Conservation (phyloP, 345 rosid genomes). For the Laguncularia racemosa region DNA sequence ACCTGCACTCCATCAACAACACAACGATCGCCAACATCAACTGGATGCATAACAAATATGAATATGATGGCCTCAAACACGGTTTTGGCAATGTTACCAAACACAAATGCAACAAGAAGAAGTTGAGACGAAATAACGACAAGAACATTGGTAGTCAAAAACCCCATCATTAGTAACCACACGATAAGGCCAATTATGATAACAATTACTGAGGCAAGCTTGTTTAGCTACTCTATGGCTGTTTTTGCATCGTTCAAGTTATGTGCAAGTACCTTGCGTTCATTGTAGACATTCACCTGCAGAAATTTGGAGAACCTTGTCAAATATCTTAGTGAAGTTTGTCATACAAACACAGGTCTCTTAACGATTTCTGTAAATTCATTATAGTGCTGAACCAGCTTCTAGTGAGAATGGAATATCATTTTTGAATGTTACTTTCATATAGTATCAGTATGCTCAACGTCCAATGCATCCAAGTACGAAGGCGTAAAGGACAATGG, state of each 20-base stretch:
- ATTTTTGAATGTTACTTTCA: no score
- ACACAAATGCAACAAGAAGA: constrained; percentile 42
- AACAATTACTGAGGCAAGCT: constrained; percentile 33
- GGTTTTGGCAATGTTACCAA: constrained; percentile 53
- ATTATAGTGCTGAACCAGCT: not conserved
- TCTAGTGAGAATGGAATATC: no score
- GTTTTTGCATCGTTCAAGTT: constrained; percentile 62
- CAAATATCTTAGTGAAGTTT: not conserved
- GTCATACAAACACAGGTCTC: not conserved
- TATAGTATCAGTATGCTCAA: no score
- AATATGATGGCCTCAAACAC: constrained; percentile 68
- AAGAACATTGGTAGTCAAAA: constrained; percentile 39
- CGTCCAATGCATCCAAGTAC: no score
- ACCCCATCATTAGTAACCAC: constrained; percentile 52
- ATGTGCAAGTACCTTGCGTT: constrained; percentile 50
- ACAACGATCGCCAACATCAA: constrained; percentile 76
- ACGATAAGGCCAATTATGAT: constrained; percentile 28
- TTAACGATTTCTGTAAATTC: not conserved
- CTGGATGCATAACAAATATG: constrained; percentile 78
- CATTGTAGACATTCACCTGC: constrained; percentile 57
- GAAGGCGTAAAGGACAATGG: no score
- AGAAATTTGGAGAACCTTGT: not conserved
- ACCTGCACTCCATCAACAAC: constrained; percentile 79
- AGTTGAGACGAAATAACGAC: constrained; percentile 57
- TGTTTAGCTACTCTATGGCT: constrained; percentile 64